Evolutionary conservation across 352 stramenopile species (phyloP).

Genomic region (Pythium brassicae): DNA sequence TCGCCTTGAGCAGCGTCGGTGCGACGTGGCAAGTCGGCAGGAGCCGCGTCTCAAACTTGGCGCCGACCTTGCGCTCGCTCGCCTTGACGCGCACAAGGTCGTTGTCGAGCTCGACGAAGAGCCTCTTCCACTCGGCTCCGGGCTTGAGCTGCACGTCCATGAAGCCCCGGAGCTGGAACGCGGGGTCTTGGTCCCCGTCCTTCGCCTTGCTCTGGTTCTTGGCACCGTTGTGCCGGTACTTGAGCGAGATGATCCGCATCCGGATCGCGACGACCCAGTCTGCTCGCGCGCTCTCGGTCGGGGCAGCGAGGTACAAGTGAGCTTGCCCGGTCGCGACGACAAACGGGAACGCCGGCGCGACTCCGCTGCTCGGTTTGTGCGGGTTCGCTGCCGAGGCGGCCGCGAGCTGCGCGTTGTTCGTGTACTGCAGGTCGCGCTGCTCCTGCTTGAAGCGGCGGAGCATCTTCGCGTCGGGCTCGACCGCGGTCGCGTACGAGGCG

Average conservation of each 20-base stretch:
- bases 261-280: constrained; percentile 64
- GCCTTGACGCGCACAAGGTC: constrained; percentile 63
- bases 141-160: constrained; percentile 53
- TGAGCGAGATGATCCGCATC: constrained; percentile 59
- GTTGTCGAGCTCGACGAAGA: constrained; percentile 62
- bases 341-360: constrained; percentile 41
- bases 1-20: constrained; percentile 40
- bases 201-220: constrained; percentile 15
- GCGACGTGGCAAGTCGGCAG: constrained; percentile 43
- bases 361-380: constrained; percentile 7
- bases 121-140: constrained; percentile 43
- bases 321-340: constrained; percentile 52
- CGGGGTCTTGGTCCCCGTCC: not conserved
- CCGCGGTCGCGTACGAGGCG: constrained; percentile 36
- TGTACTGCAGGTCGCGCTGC: constrained; percentile 21
- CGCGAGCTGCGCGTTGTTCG: constrained; percentile 1
- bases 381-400: not conserved
- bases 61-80: constrained; percentile 47
- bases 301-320: constrained; percentile 41
- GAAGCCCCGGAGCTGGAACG: constrained; percentile 41
- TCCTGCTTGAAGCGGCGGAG: constrained; percentile 28
- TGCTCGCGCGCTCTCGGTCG: constrained; percentile 39
- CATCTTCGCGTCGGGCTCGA: constrained; percentile 27
- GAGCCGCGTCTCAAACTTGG: constrained; percentile 46
- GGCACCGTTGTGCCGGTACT: constrained; percentile 44